phyloP scores from a whole-genome alignment of 768 basidiomycete genomes.

The Paxillus involutus region DNA sequence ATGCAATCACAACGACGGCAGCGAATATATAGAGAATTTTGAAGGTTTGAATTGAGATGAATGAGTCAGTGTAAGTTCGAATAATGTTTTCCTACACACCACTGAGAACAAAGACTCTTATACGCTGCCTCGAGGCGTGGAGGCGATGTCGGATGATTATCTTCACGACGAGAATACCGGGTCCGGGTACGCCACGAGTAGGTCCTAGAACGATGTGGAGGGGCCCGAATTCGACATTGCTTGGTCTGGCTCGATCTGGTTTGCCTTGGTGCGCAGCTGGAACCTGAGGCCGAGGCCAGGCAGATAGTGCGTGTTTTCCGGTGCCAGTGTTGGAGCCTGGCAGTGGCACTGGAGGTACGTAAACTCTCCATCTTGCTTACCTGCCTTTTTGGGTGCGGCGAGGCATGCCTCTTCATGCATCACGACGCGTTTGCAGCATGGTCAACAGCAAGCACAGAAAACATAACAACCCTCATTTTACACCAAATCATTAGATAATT shows the following conservation, averaged over 20 bases:
- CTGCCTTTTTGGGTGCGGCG: conserved; percentile 25
- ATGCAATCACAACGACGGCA: conserved; percentile 16
- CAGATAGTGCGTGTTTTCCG: conserved; percentile 23
- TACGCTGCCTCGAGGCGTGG: conserved; percentile 16
- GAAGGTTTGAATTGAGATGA: conserved; percentile 10
- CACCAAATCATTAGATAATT: not conserved
- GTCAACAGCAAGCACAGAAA: conserved; percentile 11
- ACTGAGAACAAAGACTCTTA: conserved; percentile 20
- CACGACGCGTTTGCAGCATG: conserved; percentile 23
- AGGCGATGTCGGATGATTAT: conserved; percentile 26
- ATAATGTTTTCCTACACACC: conserved; percentile 11
- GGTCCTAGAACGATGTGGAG: not conserved
- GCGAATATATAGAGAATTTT: conserved; percentile 29
- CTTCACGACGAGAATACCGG: conserved; percentile 15
- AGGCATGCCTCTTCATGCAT: conserved; percentile 2
- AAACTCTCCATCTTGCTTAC: conserved; percentile 19
- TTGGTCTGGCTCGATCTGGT: conserved; percentile 11
- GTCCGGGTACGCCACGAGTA: conserved; percentile 19
- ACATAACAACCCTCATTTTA: not conserved
- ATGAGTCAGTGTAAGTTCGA: conserved; percentile 10
- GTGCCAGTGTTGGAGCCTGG: too few relatives aligned
- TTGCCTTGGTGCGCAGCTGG: conserved; percentile 2
- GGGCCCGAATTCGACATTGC: conserved; percentile 2
- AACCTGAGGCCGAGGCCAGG: conserved; percentile 5
- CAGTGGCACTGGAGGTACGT: conserved; percentile 7